Conservation (phyloP, 1,284 basidiomycete species). For the Cystobasidium slooffiae region DNA sequence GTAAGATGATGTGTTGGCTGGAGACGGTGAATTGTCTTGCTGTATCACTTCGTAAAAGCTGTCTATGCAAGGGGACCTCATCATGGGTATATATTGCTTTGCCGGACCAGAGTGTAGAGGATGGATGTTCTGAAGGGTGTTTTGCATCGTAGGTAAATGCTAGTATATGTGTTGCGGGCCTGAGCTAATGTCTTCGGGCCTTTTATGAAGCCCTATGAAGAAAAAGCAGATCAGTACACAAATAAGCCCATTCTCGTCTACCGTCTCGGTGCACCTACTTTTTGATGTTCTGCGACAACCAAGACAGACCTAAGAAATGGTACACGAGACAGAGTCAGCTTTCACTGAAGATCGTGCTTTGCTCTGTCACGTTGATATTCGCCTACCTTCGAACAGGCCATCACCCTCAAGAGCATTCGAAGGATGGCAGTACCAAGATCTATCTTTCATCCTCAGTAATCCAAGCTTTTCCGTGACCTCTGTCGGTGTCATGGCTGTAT, state of each 20-base stretch:
- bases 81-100: too few relatives aligned
- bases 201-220: slow-evolving; percentile 7
- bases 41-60: too few relatives aligned
- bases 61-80: too few relatives aligned
- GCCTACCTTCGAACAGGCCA: slow-evolving; percentile 79
- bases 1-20: too few relatives aligned
- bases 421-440: slow-evolving; percentile 79
- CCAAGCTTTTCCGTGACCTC: slow-evolving; percentile 98
- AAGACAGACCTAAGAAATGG: slow-evolving; percentile 69
- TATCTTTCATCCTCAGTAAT: slow-evolving; percentile 91
- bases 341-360: neutral
- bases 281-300: slow-evolving; percentile 95
- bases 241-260: too few relatives aligned
- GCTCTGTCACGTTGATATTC: neutral
- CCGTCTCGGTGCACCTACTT: slow-evolving; percentile 15
- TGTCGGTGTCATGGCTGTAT: slow-evolving; percentile 91
- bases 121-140: too few relatives aligned
- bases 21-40: too few relatives aligned
- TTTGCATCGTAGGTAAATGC: neutral
- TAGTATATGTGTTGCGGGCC: neutral
- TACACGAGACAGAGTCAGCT: neutral
- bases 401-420: slow-evolving; percentile 65
- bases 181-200: neutral
- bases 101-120: too few relatives aligned
- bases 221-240: neutral